Base-by-base conservation (phyloP, 1,284 basidiomycete species). In the Heliocybe sulcata region DNA sequence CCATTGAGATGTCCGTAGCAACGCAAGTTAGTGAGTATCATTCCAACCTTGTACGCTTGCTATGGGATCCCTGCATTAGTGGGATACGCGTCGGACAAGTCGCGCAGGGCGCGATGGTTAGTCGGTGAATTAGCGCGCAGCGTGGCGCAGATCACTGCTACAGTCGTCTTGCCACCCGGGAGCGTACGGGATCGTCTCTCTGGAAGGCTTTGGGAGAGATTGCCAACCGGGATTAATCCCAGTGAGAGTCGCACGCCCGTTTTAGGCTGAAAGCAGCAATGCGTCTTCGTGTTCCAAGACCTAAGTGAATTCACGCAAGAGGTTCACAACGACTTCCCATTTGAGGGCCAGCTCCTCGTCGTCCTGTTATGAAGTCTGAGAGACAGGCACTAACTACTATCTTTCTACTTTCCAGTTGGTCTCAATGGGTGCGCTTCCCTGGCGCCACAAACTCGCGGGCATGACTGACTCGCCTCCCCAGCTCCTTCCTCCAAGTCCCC, bases 401-500 rank as follows among this genome's bases (percentile, higher is more conserved):
- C 14, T 14, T 26, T 42, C 4, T 16, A 16, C 38, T 52, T 60
- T 29, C 2, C 14, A 31, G 56, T 59, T 51, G 47, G 57, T 20
- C 45, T 45, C 52, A 50, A 47, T 52, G 23, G 47, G 47, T 49
- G 25, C 3, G 23, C 25, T n/a, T 49, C 20, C 14, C 20, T 26
- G 22, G 29, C 29, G 29, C 4, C 29, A 49, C 23, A n/a, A 22
- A n/a, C n/a, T n/a, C 20, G 14, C 25, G 22, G 10, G 3, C 47
- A 8, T 49, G n/a, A 25, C 47, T 23, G 45, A 26, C 3, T 53
- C 3, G n/a, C 47, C n/a, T 45, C 52, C 16, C 4, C 35, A 81
- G 81, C 8, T 71, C 78, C 1, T 63, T 73, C 49, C 60, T 86
- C 19, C 75, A 80, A 53, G 77, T 84, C 0, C 80, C 82, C 0